Conservation (phyloP, 2,329 filamentous ascomycete genomes). For the Thielaviopsis ethacetica region DNA sequence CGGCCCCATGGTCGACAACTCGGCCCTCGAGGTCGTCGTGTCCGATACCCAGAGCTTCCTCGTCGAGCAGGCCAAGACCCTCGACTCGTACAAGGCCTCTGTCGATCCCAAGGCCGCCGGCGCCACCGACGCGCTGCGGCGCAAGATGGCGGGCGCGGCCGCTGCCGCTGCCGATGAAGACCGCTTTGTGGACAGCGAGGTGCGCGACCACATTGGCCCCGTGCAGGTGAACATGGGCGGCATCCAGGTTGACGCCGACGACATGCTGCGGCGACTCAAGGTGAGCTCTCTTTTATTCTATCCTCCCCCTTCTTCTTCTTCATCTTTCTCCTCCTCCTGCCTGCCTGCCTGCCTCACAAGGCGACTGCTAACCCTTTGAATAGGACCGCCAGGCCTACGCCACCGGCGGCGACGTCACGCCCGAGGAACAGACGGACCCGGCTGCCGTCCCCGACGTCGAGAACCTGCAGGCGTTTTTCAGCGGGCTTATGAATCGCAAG, state of each 20-base stretch:
- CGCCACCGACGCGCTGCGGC: conserved; percentile 25
- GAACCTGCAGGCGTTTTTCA: conserved; percentile 36
- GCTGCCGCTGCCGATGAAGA: conserved; percentile 18
- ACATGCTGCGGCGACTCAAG: conserved; percentile 77
- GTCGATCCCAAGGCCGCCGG: not conserved
- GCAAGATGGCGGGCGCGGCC: conserved; percentile 27
- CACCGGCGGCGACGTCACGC: conserved; percentile 2
- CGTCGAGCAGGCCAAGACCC: conserved; percentile 52
- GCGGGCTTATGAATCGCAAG: conserved; percentile 41
- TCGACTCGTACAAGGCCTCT: conserved; percentile 33
- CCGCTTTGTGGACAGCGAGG: conserved; percentile 14
- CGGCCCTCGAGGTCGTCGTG: conserved; percentile 14
- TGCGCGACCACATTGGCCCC: conserved; percentile 74
- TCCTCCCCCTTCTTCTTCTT: not conserved
- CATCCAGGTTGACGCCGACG: conserved; percentile 88
- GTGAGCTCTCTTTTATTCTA: conserved; percentile 27
- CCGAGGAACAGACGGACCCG: conserved; percentile 5
- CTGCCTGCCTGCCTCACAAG: not conserved
- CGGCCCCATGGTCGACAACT: conserved; percentile 21
- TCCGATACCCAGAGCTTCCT: conserved; percentile 63
- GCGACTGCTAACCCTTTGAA: not conserved
- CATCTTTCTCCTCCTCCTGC: not conserved
- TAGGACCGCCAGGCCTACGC: conserved; percentile 42
- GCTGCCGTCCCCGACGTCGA: conserved; percentile 9
- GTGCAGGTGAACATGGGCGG: conserved; percentile 98